Conservation (phyloP, 164 flowering plant species). For the Vitis amurensis region DNA sequence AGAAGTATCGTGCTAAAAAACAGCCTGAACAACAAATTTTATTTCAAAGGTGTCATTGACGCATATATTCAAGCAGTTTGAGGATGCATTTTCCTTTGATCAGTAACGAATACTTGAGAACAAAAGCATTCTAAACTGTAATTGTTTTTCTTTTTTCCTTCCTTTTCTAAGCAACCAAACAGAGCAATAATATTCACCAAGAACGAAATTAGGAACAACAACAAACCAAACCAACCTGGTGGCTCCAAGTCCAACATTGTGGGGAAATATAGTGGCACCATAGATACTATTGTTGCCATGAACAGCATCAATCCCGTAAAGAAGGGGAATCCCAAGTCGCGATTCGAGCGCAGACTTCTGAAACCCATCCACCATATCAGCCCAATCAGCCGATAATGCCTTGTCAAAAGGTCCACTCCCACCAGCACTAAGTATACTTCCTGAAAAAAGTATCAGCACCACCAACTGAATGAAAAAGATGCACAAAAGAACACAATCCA, state of each 20-base stretch:
- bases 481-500: conserved; percentile 1
- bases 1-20: too few relatives aligned
- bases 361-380: conserved; percentile 61
- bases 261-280: conserved; percentile 77
- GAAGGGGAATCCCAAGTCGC: conserved; percentile 60
- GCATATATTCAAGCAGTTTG: too few relatives aligned
- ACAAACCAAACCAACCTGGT: conserved; percentile 39
- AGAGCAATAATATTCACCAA: not conserved
- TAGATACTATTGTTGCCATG: conserved; percentile 64
- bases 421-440: conserved; percentile 63
- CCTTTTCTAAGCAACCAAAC: conserved; percentile 2
- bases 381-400: conserved; percentile 59
- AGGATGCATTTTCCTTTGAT: too few relatives aligned
- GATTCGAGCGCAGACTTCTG: conserved; percentile 52
- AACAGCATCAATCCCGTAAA: conserved; percentile 72
- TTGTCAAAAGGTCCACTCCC: conserved; percentile 50
- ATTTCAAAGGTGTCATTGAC: too few relatives aligned
- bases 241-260: conserved; percentile 70
- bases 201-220: not conserved
- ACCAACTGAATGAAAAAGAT: conserved; percentile 3
- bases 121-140: not conserved
- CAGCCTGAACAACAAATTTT: too few relatives aligned
- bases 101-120: not conserved
- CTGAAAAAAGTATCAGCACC: conserved; percentile 22
- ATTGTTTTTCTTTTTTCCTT: not conserved